Evolutionary conservation across 306 rosid species (phyloP), one percentile per base, ranked within the genome.

Genomic region (Lotus japonicus): DNA sequence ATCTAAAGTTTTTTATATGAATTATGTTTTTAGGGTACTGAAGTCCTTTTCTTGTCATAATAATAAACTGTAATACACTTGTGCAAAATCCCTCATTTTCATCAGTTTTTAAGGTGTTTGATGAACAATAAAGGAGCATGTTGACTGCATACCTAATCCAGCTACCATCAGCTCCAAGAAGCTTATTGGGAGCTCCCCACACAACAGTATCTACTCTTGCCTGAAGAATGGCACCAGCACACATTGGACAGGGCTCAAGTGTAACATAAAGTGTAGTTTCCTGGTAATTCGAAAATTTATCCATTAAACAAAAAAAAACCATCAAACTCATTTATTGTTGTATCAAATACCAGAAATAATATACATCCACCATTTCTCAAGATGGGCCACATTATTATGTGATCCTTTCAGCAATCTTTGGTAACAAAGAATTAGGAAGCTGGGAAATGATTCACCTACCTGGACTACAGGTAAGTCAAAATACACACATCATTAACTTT

Each of bases 101-200:
- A 43, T 14, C 9, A 36, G 5, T 23, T 67, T 66, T 33, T 51
- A 13, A 31, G 23, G 49, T 0, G 5, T 43, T 50, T 16, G 51
- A 56, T 26, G 63, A 55, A 58, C 43, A 8, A 70, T 48, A 67
- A 45, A n/a, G 64, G 14, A 19, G 52, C 21, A 38, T 21, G 35
- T 56, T 55, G 57, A 76, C 58, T 13, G 55, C 82, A 55, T 84
- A 90, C 99, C 91, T 88, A 77, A 95, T 82, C 99, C 99, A 95
- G 88, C 97, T 90, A 54, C 99, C 99, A 77, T 95, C 99, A 39
- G 99, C 97, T 21, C 99, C 99, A 77, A 95, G 97, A 84, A 95
- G 97, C 84, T 87, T 95, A 80, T 95, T 95, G 39, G 99, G 99
- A 71, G 99, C 92, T 79, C 99, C 99, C 99, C 99, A 95, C 26